These are phyloP conservation scores for Trichoderma pleuroti DNA, from an alignment of 2,329 filamentous ascomycete genomes.

Conservation along the genomic window DNA sequence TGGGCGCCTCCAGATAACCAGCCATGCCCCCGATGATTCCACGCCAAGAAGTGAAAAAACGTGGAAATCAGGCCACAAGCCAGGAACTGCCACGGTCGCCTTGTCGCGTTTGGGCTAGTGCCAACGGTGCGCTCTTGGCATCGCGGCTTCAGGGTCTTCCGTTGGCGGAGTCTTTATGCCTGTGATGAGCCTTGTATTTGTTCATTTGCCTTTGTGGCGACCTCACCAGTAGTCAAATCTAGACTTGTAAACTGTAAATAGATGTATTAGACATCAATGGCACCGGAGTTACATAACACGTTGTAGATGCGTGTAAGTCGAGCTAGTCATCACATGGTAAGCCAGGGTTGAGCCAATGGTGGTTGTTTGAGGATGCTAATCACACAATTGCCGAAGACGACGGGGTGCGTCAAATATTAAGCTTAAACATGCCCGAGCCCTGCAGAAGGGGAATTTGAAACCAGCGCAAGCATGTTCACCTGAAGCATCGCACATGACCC, in stretches of 20 bases:
- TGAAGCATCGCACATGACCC: neutral
- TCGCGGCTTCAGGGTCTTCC: constrained; percentile 26
- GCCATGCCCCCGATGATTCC: neutral
- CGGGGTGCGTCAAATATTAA: neutral
- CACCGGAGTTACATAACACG: neutral
- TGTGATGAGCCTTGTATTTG: neutral
- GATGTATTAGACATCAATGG: neutral
- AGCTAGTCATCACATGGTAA: neutral
- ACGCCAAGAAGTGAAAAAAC: constrained; percentile 15
- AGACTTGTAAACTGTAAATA: neutral
- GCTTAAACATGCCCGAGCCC: neutral
- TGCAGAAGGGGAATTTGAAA: neutral
- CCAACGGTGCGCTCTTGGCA: constrained; percentile 31
- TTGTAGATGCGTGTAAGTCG: neutral
- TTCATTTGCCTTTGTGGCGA: neutral
- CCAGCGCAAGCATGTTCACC: neutral
- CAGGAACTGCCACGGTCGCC: neutral
- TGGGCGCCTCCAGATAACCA: neutral
- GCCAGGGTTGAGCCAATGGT: neutral
- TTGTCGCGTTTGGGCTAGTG: constrained; percentile 25
- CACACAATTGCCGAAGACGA: neutral
- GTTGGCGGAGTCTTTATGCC: neutral
- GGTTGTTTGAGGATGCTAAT: neutral
- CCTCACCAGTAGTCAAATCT: neutral
- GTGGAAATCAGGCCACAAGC: constrained; percentile 27